Base-by-base conservation (phyloP, 2,329 filamentous ascomycete genomes). In the Xylaria sp. region DNA sequence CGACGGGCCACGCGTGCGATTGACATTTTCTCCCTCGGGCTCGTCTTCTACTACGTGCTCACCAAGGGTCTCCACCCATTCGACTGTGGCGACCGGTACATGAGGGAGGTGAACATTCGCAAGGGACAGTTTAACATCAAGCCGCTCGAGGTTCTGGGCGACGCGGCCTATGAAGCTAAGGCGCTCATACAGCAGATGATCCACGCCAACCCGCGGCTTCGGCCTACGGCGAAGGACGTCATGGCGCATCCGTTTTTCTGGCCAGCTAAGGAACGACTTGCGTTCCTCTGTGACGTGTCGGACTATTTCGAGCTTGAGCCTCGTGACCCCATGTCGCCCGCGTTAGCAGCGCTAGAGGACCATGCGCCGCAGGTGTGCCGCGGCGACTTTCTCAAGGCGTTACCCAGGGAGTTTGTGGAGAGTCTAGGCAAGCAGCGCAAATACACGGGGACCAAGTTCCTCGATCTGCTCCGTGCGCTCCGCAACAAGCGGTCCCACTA, bases 31-130 rank as follows among this genome's bases (percentile, higher is more conserved):
- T 97, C 94, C 0, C 85, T 99, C 37, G 95, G 95, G 1, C 90
- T 97, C 56, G 93, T 99, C n/a, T 99, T 97, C 81, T 98, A 94
- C 79, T 99, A 97, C 75, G 94, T 98, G n/a, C 83, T 99, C 63
- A 97, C 94, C 1, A 91, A 93, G 65, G 95, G 95, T 15, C 87
- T 85, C 1, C 95, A 99, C 76, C 95, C 95, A 0, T 99, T 96
- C 72, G 94, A 97, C 74, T 94, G 93, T 66, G 94, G 95, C 59
- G 93, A 95, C 73, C 89, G 92, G 52, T 98, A 95, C 81, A 96
- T 96, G 87, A 88, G 95, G 55, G 95, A 99, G 78, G 91, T 96
- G 71, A 98, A 99, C 77, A 98, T 99, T 71, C 93, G 96, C 71
- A 96, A 96, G 75, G 92, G 92, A 67, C 89, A 90, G 61, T 91